Conservation (phyloP, 2,329 filamentous ascomycete genomes). For the Nannizzia gypsea region DNA sequence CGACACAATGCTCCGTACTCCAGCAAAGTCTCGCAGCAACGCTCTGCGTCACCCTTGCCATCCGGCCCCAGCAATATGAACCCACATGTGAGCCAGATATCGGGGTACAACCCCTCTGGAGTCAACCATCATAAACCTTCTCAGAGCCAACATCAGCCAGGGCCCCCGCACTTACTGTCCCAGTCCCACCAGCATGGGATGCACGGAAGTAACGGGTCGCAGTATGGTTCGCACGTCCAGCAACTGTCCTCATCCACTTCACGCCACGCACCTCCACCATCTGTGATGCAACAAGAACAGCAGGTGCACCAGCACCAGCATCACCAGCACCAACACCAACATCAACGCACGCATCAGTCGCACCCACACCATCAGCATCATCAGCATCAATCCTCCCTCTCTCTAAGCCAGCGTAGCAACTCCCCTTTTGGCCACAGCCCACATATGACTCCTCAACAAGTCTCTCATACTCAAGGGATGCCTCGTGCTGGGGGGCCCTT, state of each 20-base stretch:
- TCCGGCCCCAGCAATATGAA: not conserved
- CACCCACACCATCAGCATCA: slow-evolving; percentile 25
- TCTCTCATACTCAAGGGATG: slow-evolving; percentile 10
- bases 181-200: slow-evolving; percentile 3
- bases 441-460: not conserved
- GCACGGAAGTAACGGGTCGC: not conserved
- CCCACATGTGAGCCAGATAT: slow-evolving; percentile 3
- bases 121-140: not conserved
- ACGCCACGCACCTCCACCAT: slow-evolving; percentile 4
- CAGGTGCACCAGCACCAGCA: slow-evolving; percentile 11
- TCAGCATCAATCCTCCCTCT: slow-evolving; percentile 24
- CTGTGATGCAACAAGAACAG: slow-evolving; percentile 1
- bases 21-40: slow-evolving; percentile 6
- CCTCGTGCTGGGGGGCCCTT: slow-evolving; percentile 15
- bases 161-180: not conserved
- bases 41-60: slow-evolving; percentile 8
- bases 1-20: slow-evolving; percentile 8
- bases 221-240: not conserved
- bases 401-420: slow-evolving; percentile 20
- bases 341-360: slow-evolving; percentile 21
- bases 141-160: slow-evolving; percentile 5
- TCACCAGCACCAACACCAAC: slow-evolving; percentile 11
- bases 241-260: not conserved
- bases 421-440: not conserved
- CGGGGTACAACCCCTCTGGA: not conserved